These are phyloP conservation scores for Claviceps monticola DNA, from an alignment of 2,329 filamentous ascomycete genomes.

Conservation along the genomic window DNA sequence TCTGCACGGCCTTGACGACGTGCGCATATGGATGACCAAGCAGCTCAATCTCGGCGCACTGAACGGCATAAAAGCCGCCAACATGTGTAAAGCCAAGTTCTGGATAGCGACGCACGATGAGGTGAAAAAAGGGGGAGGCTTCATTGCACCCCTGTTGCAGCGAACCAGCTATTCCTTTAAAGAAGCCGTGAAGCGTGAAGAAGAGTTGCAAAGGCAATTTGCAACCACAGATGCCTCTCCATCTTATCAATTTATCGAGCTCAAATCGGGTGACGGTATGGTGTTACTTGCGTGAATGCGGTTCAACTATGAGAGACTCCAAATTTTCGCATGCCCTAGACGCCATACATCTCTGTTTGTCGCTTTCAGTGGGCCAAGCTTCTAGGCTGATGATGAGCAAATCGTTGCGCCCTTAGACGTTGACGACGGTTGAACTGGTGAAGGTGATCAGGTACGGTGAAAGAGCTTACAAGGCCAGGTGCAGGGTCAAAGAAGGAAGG, in stretches of 20 bases:
- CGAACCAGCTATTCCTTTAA: constrained; percentile 29
- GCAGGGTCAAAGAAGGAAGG: no score
- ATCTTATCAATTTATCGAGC: constrained; percentile 33
- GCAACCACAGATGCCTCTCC: constrained; percentile 16
- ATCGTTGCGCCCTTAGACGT: no score
- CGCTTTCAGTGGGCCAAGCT: neutral
- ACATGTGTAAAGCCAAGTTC: constrained; percentile 38
- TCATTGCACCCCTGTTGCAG: constrained; percentile 38
- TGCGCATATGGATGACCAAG: constrained; percentile 32
- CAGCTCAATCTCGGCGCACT: constrained; percentile 51
- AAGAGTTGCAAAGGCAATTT: constrained; percentile 9
- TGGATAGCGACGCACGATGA: constrained; percentile 56
- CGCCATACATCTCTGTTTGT: neutral
- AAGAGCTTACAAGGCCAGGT: no score
- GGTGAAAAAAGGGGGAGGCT: constrained; percentile 41
- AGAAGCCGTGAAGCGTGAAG: constrained; percentile 27
- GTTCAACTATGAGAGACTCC: neutral
- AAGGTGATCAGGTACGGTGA: no score
- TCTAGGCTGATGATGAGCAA: no score
- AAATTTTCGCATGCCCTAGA: neutral
- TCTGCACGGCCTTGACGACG: constrained; percentile 50
- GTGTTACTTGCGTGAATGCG: constrained; percentile 13
- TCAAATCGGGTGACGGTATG: constrained; percentile 42
- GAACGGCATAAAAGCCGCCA: constrained; percentile 44
- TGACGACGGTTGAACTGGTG: no score